Percentiles rank a stretch among this genome's conserved stretches.
These are phyloP conservation scores for Phtheirospermum japonicum DNA, from an alignment of 257 asterid genomes.

Conservation along the genomic window DNA sequence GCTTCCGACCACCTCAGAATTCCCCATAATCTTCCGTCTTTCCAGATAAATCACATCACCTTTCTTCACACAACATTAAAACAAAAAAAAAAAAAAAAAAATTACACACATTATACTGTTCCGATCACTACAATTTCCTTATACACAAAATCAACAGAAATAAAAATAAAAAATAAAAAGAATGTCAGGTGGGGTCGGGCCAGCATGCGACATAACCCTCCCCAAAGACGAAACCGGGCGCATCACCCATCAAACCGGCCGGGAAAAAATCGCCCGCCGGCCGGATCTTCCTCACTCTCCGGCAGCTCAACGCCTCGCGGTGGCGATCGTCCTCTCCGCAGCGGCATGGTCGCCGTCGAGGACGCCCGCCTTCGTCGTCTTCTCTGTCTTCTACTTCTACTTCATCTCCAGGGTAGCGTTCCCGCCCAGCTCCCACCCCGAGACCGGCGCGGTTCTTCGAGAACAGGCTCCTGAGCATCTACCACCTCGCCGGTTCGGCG, in stretches of 20 bases:
- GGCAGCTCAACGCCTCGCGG: constrained; percentile 53
- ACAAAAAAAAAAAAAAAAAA: neutral
- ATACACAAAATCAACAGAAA: neutral
- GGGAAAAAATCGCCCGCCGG: constrained; percentile 12
- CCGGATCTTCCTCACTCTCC: constrained; percentile 37
- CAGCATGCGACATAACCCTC: constrained; percentile 36
- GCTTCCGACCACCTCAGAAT: constrained; percentile 1
- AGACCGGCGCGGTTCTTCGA: constrained; percentile 38
- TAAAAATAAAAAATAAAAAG: constrained; percentile 11
- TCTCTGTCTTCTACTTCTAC: constrained; percentile 56
- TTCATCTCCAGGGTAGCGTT: constrained; percentile 59
- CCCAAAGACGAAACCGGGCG: constrained; percentile 33
- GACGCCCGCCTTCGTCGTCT: constrained; percentile 51
- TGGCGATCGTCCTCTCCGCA: constrained; percentile 51
- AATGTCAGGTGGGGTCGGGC: constrained; percentile 72
- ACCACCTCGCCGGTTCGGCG: constrained; percentile 39
- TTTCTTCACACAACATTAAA: neutral
- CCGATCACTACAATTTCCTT: neutral
- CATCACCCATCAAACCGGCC: constrained; percentile 1
- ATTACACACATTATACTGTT: neutral
- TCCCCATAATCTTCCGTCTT: neutral
- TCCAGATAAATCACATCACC: neutral
- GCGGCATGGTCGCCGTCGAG: constrained; percentile 46
- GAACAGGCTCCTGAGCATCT: constrained; percentile 32
- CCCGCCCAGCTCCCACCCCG: constrained; percentile 37